Conservation (phyloP, 306 rosid genomes). For the Medicago arabica region DNA sequence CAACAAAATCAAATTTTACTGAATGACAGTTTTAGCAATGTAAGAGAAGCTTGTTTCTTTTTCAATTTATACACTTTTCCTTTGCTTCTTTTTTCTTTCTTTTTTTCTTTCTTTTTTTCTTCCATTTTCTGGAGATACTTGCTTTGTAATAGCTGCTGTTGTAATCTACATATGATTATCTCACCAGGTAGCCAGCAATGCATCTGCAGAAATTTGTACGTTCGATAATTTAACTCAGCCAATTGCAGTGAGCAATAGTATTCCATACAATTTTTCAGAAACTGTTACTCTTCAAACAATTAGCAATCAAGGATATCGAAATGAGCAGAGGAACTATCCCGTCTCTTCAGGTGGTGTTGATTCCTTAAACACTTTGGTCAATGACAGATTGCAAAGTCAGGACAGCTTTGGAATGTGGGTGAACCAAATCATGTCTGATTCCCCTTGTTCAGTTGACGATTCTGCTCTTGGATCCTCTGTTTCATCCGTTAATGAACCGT, state of each 20-base stretch:
- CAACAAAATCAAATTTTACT: conserved; percentile 60
- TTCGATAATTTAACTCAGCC: conserved; percentile 51
- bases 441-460: conserved; percentile 63
- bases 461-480: conserved; percentile 60
- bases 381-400: conserved; percentile 73
- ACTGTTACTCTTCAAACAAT: conserved; percentile 46
- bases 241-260: conserved; percentile 41
- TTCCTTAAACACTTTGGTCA: conserved; percentile 47
- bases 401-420: conserved; percentile 94
- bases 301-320: conserved; percentile 52
- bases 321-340: conserved; percentile 47
- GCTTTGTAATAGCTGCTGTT: conserved; percentile 21
- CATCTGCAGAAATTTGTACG: conserved; percentile 53
- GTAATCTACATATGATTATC: conserved; percentile 32
- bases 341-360: conserved; percentile 42
- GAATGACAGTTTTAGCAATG: conserved; percentile 54
- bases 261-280: conserved; percentile 50
- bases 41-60: conserved; percentile 51
- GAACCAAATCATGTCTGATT: conserved; percentile 58
- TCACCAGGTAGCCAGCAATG: conserved; percentile 60
- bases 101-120: background rate
- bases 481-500: conserved; percentile 54
- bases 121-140: conserved; percentile 18
- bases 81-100: background rate
- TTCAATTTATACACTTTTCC: background rate